phyloP scores from a whole-genome alignment of 225 moss, liverwort and hornwort genomes.

The Marchantia paleacea region DNA sequence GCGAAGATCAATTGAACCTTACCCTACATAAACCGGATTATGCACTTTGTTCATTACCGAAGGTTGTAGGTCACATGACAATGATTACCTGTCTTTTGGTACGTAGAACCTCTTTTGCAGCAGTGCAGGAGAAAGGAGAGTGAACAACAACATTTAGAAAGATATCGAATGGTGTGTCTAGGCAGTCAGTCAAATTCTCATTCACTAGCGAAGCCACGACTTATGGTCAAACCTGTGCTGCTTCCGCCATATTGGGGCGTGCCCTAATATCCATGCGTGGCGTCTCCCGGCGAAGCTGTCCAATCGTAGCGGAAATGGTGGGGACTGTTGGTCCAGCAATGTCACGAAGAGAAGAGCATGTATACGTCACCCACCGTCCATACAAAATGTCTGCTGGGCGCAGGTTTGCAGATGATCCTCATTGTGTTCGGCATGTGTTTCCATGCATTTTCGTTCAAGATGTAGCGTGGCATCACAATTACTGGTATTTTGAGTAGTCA shows the following conservation, averaged over 20 bases:
- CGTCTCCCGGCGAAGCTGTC: not conserved
- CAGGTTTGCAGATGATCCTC: not conserved
- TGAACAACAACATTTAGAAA: not conserved
- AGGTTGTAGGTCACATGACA: slow-evolving; percentile 29
- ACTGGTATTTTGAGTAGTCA: not conserved
- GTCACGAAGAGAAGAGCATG: slow-evolving; percentile 4
- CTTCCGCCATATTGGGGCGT: no score
- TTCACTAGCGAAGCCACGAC: not conserved
- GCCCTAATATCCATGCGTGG: not conserved
- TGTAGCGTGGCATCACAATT: not conserved
- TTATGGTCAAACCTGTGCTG: not conserved
- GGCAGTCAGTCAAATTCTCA: not conserved
- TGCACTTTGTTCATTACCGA: slow-evolving; percentile 32
- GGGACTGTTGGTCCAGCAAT: not conserved
- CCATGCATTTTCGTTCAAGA: not conserved
- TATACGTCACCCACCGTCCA: not conserved
- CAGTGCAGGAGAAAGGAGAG: not conserved
- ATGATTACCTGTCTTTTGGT: slow-evolving; percentile 35
- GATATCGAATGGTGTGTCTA: not conserved
- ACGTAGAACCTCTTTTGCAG: slow-evolving; percentile 34
- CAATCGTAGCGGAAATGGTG: not conserved
- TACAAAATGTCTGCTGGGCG: not conserved
- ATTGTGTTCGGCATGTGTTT: slow-evolving; percentile 8
- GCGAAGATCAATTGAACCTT: slow-evolving; percentile 40
- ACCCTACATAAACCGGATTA: slow-evolving; percentile 39